Conservation (phyloP, 768 basidiomycete genomes). For the Trametopsis cervina region DNA sequence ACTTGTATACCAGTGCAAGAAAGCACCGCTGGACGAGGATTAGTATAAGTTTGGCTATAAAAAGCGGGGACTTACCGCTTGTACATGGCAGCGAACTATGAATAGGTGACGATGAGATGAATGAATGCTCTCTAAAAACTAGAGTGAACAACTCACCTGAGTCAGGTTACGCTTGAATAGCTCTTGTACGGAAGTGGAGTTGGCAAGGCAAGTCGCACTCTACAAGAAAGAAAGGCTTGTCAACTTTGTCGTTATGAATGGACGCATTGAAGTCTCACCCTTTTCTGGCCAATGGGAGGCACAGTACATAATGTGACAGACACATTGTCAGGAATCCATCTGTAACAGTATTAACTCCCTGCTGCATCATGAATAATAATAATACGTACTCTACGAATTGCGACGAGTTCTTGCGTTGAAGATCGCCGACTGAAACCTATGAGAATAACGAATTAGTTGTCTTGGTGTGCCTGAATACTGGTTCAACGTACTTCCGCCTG, state of each 20-base stretch:
- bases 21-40: constrained; percentile 40
- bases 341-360: constrained; percentile 22
- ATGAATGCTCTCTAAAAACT: too few relatives aligned
- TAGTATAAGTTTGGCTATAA: not conserved
- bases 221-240: constrained; percentile 22
- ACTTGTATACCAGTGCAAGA: constrained; percentile 84
- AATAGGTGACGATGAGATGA: not conserved
- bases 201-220: constrained; percentile 66
- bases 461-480: not conserved
- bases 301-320: constrained; percentile 79
- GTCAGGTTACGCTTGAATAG: constrained; percentile 69
- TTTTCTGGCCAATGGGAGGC: constrained; percentile 73
- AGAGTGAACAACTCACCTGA: constrained; percentile 34
- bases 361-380: not conserved
- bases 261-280: constrained; percentile 45
- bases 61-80: constrained; percentile 37
- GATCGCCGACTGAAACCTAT: constrained; percentile 61
- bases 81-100: constrained; percentile 73
- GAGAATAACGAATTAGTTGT: constrained; percentile 1
- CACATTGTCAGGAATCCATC: constrained; percentile 90
- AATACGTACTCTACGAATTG: constrained; percentile 72
- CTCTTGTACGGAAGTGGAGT: constrained; percentile 83
- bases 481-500: constrained; percentile 25
- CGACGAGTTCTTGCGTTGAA: constrained; percentile 69
- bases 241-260: too few relatives aligned